Evolutionary conservation across 73 alveolate species (phyloP), one percentile per base, ranked within the genome.

Genomic region (Tetrahymena malaccensis): DNA sequence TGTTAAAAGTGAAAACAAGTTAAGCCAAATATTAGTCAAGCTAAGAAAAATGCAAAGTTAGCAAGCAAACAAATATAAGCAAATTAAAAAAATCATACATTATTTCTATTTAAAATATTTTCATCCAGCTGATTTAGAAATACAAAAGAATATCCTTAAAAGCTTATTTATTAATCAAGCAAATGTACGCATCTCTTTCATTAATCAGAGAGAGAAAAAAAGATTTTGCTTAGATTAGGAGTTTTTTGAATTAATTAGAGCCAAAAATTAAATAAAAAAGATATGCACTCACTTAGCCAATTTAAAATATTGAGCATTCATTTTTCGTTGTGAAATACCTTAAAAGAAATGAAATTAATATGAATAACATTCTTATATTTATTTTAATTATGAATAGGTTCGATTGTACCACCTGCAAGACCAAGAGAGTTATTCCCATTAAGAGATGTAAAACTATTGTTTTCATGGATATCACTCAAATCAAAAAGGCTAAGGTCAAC

Each of bases 371-470:
- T 70, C 37, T 22, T 22, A 70, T 70, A 27, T 22, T 27, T 70
- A 27, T 70, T 70, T 70, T 31, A 70, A 3, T 27, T 19, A 27
- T 70, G 89, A 34, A 50, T 89, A 95, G 99, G 96, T 97, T 98
- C 85, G 99, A 98, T 96, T 98, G 99, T 97, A 94, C 98, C 33
- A 97, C 94, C 94, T 98, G 99, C 97, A 98, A 98, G 98, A 97
- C 97, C 94, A 97, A 98, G 96, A 97, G 99, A 96, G 94, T 97
- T 44, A 84, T 94, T 94, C 97, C 96, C 94, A 97, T 98, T 94
- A 98, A 98, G 98, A 97, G 99, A 94, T 98, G 99, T 97, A 98
- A 98, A 98, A 98, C 99, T 50, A 98, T 98, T 96, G 99, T 98
- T 85, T 97, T 98, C 94, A 99, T 99, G 85, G 98, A 98, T 95